phyloP scores from a whole-genome alignment of 2,329 filamentous ascomycete genomes.

The Diaporthe longicolla region DNA sequence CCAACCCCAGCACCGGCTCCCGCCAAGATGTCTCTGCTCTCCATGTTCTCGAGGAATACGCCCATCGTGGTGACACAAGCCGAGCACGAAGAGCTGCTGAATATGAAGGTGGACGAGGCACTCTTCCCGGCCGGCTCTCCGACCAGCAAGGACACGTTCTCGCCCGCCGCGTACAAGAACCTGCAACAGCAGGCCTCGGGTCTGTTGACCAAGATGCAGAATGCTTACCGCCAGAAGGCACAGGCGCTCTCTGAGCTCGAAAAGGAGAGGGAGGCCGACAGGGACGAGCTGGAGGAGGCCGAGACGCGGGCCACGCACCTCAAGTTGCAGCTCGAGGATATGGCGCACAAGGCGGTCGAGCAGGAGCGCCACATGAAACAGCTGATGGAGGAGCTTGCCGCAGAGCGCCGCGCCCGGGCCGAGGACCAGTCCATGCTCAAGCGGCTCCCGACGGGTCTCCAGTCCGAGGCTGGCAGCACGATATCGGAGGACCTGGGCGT shows the following conservation, averaged over 20 bases:
- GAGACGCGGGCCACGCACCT: slow-evolving; percentile 67
- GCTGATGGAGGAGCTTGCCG: slow-evolving; percentile 61
- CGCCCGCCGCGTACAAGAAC: slow-evolving; percentile 72
- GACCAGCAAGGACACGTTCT: slow-evolving; percentile 64
- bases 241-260: slow-evolving; percentile 64
- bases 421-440: slow-evolving; percentile 52
- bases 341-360: slow-evolving; percentile 67
- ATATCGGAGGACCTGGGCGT: slow-evolving; percentile 67
- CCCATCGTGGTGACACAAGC: slow-evolving; percentile 44
- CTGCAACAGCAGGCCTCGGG: slow-evolving; percentile 71
- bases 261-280: slow-evolving; percentile 66
- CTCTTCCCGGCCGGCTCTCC: slow-evolving; percentile 65
- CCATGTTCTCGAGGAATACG: slow-evolving; percentile 46
- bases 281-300: slow-evolving; percentile 70
- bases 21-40: slow-evolving; percentile 51
- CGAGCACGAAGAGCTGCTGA: slow-evolving; percentile 67
- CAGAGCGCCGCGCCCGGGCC: slow-evolving; percentile 63
- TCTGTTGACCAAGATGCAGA: slow-evolving; percentile 69
- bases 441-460: slow-evolving; percentile 43
- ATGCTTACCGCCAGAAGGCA: slow-evolving; percentile 69
- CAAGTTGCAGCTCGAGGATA: slow-evolving; percentile 72
- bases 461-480: slow-evolving; percentile 55
- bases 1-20: slow-evolving; percentile 39
- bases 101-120: slow-evolving; percentile 67
- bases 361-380: slow-evolving; percentile 65